Evolutionary conservation across 2,329 filamentous ascomycete species (phyloP).

Genomic region (Exserohilum rostratum): DNA sequence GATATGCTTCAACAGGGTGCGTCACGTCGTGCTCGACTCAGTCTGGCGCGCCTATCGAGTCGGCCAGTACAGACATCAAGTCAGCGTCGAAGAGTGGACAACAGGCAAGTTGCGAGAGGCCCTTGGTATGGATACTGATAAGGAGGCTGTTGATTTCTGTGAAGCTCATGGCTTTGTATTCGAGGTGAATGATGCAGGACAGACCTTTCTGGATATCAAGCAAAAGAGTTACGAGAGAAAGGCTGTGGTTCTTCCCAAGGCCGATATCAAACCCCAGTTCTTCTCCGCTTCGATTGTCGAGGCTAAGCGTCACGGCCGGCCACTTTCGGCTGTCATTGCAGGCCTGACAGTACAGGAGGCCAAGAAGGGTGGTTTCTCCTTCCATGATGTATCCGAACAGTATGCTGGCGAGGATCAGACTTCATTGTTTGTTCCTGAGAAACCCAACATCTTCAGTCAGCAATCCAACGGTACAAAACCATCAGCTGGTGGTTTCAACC

Average conservation of each 20-base stretch:
- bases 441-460: constrained; percentile 20
- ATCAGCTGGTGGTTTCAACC: background rate
- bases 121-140: constrained; percentile 62
- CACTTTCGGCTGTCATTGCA: constrained; percentile 62
- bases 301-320: constrained; percentile 62
- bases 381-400: constrained; percentile 29
- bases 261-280: constrained; percentile 52
- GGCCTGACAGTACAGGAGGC: constrained; percentile 62
- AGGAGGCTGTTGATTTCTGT: constrained; percentile 61
- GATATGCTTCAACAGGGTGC: constrained; percentile 65
- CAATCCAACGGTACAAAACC: constrained; percentile 1
- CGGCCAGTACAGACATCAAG: constrained; percentile 54
- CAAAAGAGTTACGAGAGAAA: constrained; percentile 49
- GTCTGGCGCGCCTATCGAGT: constrained; percentile 61
- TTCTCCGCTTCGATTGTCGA: constrained; percentile 64
- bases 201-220: constrained; percentile 60
- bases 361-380: constrained; percentile 56
- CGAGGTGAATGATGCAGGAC: constrained; percentile 52
- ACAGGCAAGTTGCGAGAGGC: constrained; percentile 57
- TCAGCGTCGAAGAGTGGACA: constrained; percentile 58
- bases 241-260: constrained; percentile 24
- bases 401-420: constrained; percentile 26
- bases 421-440: constrained; percentile 52
- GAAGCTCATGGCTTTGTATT: constrained; percentile 60
- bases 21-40: constrained; percentile 61